A percentile compares a stretch with the other conserved stretches of the same genome.
phyloP scores from a whole-genome alignment of 2,329 filamentous ascomycete genomes.

The Chrysoporthe deuterocubensis region DNA sequence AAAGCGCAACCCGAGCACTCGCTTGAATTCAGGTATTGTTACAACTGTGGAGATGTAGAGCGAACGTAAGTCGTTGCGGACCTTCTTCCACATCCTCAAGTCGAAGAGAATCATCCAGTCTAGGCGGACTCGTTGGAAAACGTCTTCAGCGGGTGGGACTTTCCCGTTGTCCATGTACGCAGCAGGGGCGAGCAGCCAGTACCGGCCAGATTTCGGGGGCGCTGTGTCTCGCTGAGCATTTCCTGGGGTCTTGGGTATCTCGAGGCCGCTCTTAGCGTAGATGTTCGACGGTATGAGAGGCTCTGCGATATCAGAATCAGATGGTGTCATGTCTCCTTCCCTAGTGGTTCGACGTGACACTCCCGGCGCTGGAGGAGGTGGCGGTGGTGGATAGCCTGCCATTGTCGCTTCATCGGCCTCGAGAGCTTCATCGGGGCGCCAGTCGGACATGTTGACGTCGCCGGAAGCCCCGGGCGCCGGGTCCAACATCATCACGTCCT shows the following conservation, averaged over 20 bases:
- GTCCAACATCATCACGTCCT: conserved; percentile 64
- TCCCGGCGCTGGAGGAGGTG: conserved; percentile 62
- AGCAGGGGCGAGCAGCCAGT: conserved; percentile 84
- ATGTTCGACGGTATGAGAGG: conserved; percentile 65
- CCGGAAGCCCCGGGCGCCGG: conserved; percentile 47
- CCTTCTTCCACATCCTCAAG: conserved; percentile 93
- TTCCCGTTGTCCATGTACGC: conserved; percentile 67
- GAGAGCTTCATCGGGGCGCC: conserved; percentile 66
- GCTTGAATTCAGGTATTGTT: conserved; percentile 93
- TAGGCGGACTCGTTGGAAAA: conserved; percentile 85
- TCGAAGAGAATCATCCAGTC: conserved; percentile 97
- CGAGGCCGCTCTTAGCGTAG: conserved; percentile 67
- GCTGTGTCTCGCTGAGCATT: conserved; percentile 41
- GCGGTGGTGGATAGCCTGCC: conserved; percentile 72
- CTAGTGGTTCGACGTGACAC: conserved; percentile 49
- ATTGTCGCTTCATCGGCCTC: conserved; percentile 79
- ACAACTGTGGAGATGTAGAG: conserved; percentile 97
- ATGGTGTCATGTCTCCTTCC: conserved; percentile 68
- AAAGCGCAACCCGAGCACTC: conserved; percentile 89
- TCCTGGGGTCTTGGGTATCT: conserved; percentile 83
- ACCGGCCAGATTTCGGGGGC: conserved; percentile 70
- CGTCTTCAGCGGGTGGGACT: conserved; percentile 77
- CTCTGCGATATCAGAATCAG: conserved; percentile 74
- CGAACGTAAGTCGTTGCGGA: conserved; percentile 86
- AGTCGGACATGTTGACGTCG: conserved; percentile 53